These are phyloP conservation scores for Spathaspora passalidarum DNA, from an alignment of 805 yeast species.

Conservation along the genomic window DNA sequence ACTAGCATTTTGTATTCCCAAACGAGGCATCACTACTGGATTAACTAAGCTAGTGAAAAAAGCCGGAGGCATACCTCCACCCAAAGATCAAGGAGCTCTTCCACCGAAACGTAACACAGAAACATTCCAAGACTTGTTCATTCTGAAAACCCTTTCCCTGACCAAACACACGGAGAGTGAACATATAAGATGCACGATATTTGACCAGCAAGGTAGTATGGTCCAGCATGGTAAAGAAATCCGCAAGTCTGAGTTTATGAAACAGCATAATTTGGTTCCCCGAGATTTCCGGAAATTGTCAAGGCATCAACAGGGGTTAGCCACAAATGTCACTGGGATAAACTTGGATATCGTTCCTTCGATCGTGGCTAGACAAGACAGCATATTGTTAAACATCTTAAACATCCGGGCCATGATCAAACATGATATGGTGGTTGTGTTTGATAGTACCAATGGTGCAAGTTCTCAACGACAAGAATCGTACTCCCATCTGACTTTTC, in stretches of 20 bases:
- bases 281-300: conserved; percentile 60
- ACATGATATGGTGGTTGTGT: conserved; percentile 50
- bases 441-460: conserved; percentile 28
- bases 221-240: conserved; percentile 44
- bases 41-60: not conserved
- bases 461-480: conserved; percentile 22
- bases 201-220: conserved; percentile 44
- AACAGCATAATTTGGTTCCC: conserved; percentile 45
- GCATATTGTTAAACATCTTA: conserved; percentile 46
- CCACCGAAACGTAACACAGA: not conserved
- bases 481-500: conserved; percentile 36
- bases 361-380: conserved; percentile 44
- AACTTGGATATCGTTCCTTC: conserved; percentile 56
- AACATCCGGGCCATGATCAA: conserved; percentile 53
- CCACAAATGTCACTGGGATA: conserved; percentile 22
- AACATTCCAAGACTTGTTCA: conserved; percentile 8
- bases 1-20: not conserved
- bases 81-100: too few relatives aligned
- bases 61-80: not conserved
- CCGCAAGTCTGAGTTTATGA: conserved; percentile 41
- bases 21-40: not conserved
- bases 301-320: conserved; percentile 16
- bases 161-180: conserved; percentile 20
- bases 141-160: conserved; percentile 7
- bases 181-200: conserved; percentile 47